These are phyloP conservation scores for Astrephomene gubernaculifera DNA, from an alignment of 139 green algal genomes.

Conservation along the genomic window DNA sequence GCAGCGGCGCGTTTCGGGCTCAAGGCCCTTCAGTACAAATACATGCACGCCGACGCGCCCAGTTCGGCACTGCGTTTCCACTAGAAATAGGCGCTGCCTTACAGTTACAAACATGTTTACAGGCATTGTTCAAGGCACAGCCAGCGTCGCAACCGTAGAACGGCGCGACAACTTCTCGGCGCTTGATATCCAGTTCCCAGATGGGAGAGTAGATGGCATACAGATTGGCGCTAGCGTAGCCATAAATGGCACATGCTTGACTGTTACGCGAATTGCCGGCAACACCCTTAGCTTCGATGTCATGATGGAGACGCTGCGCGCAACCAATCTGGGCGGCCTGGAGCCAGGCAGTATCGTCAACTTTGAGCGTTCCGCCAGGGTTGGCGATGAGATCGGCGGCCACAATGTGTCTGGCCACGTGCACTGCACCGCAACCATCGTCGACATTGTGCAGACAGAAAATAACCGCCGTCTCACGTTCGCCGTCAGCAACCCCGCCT, in stretches of 20 bases:
- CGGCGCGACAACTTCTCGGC: constrained; percentile 67
- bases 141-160: constrained; percentile 65
- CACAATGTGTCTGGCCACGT: constrained; percentile 95
- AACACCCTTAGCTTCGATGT: constrained; percentile 68
- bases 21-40: not conserved
- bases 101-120: constrained; percentile 64
- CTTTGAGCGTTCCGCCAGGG: constrained; percentile 86
- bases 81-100: too few species aligned
- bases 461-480: constrained; percentile 88
- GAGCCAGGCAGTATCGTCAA: constrained; percentile 75
- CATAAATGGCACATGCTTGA: constrained; percentile 96
- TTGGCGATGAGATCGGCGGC: constrained; percentile 96
- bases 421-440: constrained; percentile 75
- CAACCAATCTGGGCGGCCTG: constrained; percentile 90
- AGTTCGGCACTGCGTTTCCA: too few species aligned
- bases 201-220: constrained; percentile 59
- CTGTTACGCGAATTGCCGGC: constrained; percentile 71
- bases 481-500: constrained; percentile 67
- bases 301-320: constrained; percentile 92
- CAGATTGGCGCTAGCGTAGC: constrained; percentile 87
- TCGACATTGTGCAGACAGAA: constrained; percentile 65
- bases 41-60: not conserved
- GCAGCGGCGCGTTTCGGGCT: too few species aligned
- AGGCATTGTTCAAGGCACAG: constrained; percentile 94
- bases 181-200: constrained; percentile 83